phyloP scores from a whole-genome alignment of 768 basidiomycete genomes.

The Mycena rosella region DNA sequence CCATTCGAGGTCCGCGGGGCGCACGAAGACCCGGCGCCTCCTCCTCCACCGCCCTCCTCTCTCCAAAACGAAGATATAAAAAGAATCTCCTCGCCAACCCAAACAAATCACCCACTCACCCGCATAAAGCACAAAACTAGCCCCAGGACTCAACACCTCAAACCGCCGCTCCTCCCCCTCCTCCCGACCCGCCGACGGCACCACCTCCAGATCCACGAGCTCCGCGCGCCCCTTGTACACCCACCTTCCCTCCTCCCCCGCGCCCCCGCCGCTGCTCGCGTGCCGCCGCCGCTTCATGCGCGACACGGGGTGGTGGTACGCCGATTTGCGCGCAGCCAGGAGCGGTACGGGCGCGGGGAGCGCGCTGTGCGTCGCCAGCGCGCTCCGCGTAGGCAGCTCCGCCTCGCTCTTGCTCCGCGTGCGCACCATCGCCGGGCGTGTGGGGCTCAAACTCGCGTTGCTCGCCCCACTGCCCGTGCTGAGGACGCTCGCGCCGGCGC shows the following conservation, averaged over 20 bases:
- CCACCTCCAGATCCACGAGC: conserved; percentile 82
- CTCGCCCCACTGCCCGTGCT: too few relatives aligned
- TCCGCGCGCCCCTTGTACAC: conserved; percentile 76
- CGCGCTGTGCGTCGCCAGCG: conserved; percentile 23
- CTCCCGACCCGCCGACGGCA: conserved; percentile 62
- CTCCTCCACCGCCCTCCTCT: too few relatives aligned
- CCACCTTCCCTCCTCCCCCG: conserved; percentile 74
- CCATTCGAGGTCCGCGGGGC: too few relatives aligned
- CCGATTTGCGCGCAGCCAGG: conserved; percentile 40
- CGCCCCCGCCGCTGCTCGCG: conserved; percentile 44
- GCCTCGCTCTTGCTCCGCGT: conserved; percentile 73
- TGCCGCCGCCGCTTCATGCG: conserved; percentile 41
- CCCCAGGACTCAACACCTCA: conserved; percentile 82
- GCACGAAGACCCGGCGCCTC: too few relatives aligned
- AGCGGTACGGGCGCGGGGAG: conserved; percentile 40
- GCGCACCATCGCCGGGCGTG: conserved; percentile 53
- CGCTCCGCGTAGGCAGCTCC: conserved; percentile 54
- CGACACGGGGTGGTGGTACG: conserved; percentile 38
- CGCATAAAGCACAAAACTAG: conserved; percentile 81
- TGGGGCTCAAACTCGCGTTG: background rate
- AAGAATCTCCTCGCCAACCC: too few relatives aligned
- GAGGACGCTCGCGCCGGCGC: too few relatives aligned
- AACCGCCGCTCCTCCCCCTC: conserved; percentile 69
- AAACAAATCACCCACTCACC: too few relatives aligned
- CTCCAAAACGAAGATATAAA: too few relatives aligned